Conservation (phyloP, 192 early-diverging fungal genomes). For the Rhizoclosmatium sp. region DNA sequence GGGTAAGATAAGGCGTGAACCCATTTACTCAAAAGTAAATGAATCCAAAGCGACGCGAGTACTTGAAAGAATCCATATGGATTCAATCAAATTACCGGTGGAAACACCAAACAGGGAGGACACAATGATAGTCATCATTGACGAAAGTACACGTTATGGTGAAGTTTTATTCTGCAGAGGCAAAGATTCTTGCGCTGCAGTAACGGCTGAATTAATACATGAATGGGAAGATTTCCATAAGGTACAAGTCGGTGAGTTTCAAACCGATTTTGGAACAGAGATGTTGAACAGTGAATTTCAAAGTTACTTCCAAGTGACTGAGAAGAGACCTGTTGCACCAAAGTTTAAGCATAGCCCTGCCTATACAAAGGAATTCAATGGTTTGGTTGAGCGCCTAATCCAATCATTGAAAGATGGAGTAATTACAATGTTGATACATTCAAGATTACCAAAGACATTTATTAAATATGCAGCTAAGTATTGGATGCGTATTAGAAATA, state of each 20-base stretch:
- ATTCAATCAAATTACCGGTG: background rate
- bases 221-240: background rate
- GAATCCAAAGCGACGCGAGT: background rate
- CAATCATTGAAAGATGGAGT: constrained; percentile 11
- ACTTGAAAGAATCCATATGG: background rate
- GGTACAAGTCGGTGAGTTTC: background rate
- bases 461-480: background rate
- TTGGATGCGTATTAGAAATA: background rate
- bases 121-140: background rate
- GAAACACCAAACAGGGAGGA: background rate
- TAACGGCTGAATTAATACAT: background rate
- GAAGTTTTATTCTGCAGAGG: background rate
- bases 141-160: background rate
- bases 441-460: background rate
- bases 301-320: background rate
- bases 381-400: constrained; percentile 7
- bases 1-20: background rate
- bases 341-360: background rate
- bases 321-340: background rate
- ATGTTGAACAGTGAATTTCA: background rate
- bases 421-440: constrained; percentile 3
- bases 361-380: constrained; percentile 18
- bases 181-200: background rate
- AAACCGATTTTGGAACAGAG: background rate
- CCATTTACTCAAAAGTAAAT: background rate